Evolutionary conservation across 2,329 filamentous ascomycete genomes (phyloP).

Genomic region (Phaeosphaeriaceae sp.): DNA sequence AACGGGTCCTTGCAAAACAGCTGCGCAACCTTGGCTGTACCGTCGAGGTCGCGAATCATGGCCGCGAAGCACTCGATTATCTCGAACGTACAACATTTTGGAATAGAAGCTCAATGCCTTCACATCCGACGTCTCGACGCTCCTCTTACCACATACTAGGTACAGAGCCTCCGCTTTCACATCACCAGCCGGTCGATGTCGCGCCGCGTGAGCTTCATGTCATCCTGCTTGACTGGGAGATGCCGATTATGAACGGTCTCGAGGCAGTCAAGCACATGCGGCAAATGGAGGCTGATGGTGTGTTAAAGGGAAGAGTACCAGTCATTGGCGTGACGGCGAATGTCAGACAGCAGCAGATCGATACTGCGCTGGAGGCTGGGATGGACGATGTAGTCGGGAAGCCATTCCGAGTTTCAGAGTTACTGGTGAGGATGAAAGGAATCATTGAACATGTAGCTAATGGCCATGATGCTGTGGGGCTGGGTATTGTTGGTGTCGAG

Average conservation of each 20-base stretch:
- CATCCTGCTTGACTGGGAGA: slow-evolving; percentile 45
- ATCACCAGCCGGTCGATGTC: background rate
- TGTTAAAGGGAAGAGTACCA: slow-evolving; percentile 29
- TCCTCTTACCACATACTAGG: slow-evolving; percentile 6
- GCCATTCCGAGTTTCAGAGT: slow-evolving; percentile 62
- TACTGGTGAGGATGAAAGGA: slow-evolving; percentile 29
- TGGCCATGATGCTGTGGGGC: background rate
- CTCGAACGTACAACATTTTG: slow-evolving; percentile 35
- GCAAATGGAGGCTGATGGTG: slow-evolving; percentile 26
- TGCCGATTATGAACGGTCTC: slow-evolving; percentile 44
- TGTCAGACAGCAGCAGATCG: slow-evolving; percentile 40
- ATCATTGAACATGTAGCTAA: slow-evolving; percentile 11
- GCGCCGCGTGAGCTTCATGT: slow-evolving; percentile 22
- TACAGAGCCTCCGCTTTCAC: slow-evolving; percentile 6
- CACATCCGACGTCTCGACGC: slow-evolving; percentile 58
- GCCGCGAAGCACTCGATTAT: slow-evolving; percentile 46
- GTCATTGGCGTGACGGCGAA: slow-evolving; percentile 47
- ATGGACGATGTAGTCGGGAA: slow-evolving; percentile 72
- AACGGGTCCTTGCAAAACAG: slow-evolving; percentile 51
- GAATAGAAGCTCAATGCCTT: slow-evolving; percentile 16
- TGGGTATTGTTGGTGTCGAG: background rate
- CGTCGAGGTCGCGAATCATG: slow-evolving; percentile 49
- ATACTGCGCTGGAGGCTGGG: slow-evolving; percentile 35
- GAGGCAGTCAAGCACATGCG: slow-evolving; percentile 36
- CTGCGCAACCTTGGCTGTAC: slow-evolving; percentile 45